A percentile compares a stretch with the other conserved stretches of the same genome.
Evolutionary conservation across 495 filamentous ascomycete species (phyloP).

Genomic region (Schizothecium vesticola): DNA sequence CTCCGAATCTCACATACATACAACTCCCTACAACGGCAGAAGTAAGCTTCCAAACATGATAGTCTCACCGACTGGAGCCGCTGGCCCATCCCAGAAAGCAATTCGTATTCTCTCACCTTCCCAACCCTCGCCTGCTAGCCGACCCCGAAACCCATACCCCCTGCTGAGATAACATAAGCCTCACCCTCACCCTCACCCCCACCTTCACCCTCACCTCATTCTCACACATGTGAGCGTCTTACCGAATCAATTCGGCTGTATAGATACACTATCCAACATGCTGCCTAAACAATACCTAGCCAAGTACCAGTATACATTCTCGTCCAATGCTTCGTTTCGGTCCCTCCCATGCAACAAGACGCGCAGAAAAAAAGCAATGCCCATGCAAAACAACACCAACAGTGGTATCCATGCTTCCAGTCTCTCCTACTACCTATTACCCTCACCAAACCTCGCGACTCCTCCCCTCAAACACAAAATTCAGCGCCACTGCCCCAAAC

Average conservation of each 20-base stretch:
- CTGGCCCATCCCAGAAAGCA: too few species aligned
- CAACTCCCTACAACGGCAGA: too few species aligned
- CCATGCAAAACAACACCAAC: background rate
- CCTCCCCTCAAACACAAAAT: slow-evolving; percentile 62
- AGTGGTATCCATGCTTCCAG: background rate
- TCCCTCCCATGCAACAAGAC: background rate
- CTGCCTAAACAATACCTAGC: background rate
- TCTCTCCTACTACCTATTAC: background rate
- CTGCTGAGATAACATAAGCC: too few species aligned
- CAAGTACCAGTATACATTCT: background rate
- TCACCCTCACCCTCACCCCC: too few species aligned
- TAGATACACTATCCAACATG: background rate
- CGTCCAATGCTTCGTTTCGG: background rate
- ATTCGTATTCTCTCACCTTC: too few species aligned
- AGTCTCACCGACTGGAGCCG: too few species aligned
- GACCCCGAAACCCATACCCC: too few species aligned
- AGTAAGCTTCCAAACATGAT: too few species aligned
- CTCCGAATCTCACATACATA: too few species aligned
- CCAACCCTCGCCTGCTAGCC: too few species aligned
- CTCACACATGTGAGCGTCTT: background rate
- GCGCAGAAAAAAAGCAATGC: background rate
- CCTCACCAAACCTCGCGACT: slow-evolving; percentile 35
- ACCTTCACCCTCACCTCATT: too few species aligned
- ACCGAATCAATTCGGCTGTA: background rate
- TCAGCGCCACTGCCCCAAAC: slow-evolving; percentile 65